Conservation (phyloP, 1,139 yeast species). For the Pichia sp. region DNA sequence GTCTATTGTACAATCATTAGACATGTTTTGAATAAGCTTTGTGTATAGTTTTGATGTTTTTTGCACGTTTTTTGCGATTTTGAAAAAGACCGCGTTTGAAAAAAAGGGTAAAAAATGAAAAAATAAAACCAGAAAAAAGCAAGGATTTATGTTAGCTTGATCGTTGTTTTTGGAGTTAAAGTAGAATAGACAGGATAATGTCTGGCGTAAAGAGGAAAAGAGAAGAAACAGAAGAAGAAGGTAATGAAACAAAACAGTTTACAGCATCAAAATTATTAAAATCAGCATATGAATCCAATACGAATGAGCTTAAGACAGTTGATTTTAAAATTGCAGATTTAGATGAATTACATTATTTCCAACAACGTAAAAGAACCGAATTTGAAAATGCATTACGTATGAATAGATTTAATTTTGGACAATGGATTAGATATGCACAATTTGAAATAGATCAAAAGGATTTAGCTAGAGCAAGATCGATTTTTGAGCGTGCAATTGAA, state of each 20-base stretch:
- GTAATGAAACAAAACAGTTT: slow-evolving; percentile 9
- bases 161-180: no score
- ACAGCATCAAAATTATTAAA: slow-evolving; percentile 47
- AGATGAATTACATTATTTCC: slow-evolving; percentile 73
- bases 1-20: not conserved
- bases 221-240: not conserved
- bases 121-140: not conserved
- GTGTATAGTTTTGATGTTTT: not conserved
- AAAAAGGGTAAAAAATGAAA: not conserved
- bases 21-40: no score
- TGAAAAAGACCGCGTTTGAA: not conserved
- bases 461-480: slow-evolving; percentile 65
- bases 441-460: slow-evolving; percentile 84
- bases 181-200: no score
- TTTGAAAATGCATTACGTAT: slow-evolving; percentile 81
- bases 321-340: slow-evolving; percentile 60
- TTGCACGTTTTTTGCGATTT: not conserved
- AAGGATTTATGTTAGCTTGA: not conserved
- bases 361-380: slow-evolving; percentile 69
- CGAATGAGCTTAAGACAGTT: slow-evolving; percentile 36
- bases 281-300: slow-evolving; percentile 48
- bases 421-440: slow-evolving; percentile 88
- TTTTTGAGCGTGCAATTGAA: slow-evolving; percentile 81
- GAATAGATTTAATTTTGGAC: slow-evolving; percentile 73
- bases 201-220: slow-evolving; percentile 1